A percentile compares a stretch with the other conserved stretches of the same genome.
Conservation (phyloP, 495 filamentous ascomycete species). For the Melanomma pulvis-pyrius region DNA sequence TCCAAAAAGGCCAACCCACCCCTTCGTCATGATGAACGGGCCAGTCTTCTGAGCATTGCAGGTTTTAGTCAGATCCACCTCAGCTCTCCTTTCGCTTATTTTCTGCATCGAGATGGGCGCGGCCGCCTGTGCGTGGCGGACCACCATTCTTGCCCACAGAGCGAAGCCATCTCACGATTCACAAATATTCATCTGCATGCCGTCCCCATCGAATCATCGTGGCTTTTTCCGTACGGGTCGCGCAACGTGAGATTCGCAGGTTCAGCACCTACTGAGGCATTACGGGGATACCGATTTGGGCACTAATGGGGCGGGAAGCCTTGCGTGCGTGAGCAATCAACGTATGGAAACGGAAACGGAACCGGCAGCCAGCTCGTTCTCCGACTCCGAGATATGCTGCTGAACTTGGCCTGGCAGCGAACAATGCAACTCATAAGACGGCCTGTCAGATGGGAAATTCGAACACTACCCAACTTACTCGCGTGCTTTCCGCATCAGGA, state of each 20-base stretch:
- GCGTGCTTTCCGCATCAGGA: neutral
- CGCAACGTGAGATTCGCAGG: neutral
- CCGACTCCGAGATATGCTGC: neutral
- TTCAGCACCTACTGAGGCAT: neutral
- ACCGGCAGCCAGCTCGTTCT: too few relatives aligned
- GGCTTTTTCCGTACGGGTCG: neutral
- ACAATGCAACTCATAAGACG: neutral
- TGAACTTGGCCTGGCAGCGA: neutral
- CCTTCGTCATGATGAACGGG: neutral
- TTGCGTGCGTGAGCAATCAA: neutral
- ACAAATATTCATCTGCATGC: neutral
- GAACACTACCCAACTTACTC: neutral
- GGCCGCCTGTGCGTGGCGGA: neutral
- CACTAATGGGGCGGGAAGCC: conserved; percentile 13
- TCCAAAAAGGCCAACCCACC: neutral
- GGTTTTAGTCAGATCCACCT: neutral
- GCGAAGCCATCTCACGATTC: too few relatives aligned
- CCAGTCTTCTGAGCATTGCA: neutral
- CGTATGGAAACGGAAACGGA: too few relatives aligned
- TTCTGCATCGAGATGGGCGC: conserved; percentile 3
- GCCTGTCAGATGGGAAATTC: neutral
- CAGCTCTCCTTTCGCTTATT: neutral
- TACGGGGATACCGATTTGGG: neutral
- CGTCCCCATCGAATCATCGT: neutral
- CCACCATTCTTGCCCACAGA: neutral